phyloP scores from a whole-genome alignment of 495 filamentous ascomycete genomes.

The Baudoinia panamericana region DNA sequence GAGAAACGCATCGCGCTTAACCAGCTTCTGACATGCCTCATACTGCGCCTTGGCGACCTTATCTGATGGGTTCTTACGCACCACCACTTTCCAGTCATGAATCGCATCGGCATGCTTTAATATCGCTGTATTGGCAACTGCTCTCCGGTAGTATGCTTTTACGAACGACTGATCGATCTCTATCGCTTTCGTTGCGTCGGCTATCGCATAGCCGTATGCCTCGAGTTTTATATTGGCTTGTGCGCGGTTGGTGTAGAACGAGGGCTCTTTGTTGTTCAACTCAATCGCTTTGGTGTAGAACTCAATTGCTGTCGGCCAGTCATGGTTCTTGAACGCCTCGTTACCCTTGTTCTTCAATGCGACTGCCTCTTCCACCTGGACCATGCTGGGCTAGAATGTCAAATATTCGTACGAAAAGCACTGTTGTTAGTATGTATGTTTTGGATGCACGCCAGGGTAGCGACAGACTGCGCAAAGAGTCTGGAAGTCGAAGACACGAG shows the following conservation, averaged over 20 bases:
- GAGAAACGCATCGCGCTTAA: conserved; percentile 79
- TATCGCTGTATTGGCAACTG: conserved; percentile 80
- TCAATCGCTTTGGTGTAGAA: conserved; percentile 87
- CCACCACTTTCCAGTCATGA: conserved; percentile 83
- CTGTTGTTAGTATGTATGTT: too few species aligned
- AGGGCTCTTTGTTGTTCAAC: conserved; percentile 66
- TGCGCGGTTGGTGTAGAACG: conserved; percentile 86
- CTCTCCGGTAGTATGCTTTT: conserved; percentile 94
- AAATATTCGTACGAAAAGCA: too few species aligned
- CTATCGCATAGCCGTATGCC: conserved; percentile 80
- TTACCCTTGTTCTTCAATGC: conserved; percentile 89
- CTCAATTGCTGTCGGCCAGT: conserved; percentile 76
- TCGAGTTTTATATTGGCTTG: conserved; percentile 96
- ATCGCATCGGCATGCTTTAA: conserved; percentile 74
- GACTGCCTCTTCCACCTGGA: conserved; percentile 49
- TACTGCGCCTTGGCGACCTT: conserved; percentile 82
- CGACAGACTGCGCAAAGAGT: too few species aligned
- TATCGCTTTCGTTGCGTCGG: conserved; percentile 86
- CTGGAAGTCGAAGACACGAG: too few species aligned
- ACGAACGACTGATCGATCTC: conserved; percentile 77
- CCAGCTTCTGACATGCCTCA: conserved; percentile 83
- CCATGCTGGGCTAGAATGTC: conserved; percentile 19
- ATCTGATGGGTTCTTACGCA: conserved; percentile 73
- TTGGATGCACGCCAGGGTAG: too few species aligned
- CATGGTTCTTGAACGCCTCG: conserved; percentile 72